Evolutionary conservation across 768 basidiomycete genomes (phyloP).

Genomic region (Xanthoconium purpureum): DNA sequence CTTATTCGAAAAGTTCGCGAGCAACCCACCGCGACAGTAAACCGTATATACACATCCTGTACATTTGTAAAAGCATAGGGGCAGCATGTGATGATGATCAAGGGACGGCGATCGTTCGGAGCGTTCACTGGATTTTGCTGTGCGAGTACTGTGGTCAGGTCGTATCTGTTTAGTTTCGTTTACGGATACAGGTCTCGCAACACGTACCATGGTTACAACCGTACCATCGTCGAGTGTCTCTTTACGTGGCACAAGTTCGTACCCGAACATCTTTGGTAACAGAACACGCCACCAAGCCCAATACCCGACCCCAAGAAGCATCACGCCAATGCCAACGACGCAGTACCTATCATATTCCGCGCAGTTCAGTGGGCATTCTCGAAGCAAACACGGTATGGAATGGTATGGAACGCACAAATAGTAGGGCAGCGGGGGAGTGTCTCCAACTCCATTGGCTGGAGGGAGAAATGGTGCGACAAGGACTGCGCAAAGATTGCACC

Average conservation of each 20-base stretch:
- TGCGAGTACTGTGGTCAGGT: not conserved
- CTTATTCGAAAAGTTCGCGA: too few species aligned
- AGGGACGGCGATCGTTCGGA: not conserved
- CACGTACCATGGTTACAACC: constrained; percentile 49
- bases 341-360: too few species aligned
- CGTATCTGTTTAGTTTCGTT: not conserved
- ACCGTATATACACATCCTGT: too few species aligned
- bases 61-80: too few species aligned
- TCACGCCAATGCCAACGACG: constrained; percentile 19
- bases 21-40: too few species aligned
- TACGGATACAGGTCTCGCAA: too few species aligned
- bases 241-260: constrained; percentile 29
- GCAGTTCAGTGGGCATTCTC: too few species aligned
- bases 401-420: constrained; percentile 43
- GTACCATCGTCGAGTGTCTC: constrained; percentile 46
- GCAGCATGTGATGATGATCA: not conserved
- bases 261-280: constrained; percentile 48
- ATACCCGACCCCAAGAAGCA: constrained; percentile 13
- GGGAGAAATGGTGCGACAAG: constrained; percentile 53
- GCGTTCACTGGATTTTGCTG: not conserved
- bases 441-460: constrained; percentile 53
- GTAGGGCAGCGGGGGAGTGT: constrained; percentile 59
- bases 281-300: constrained; percentile 54
- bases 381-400: constrained; percentile 27
- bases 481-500: constrained; percentile 30